These are phyloP conservation scores for Pseudonitzschia delicatissima DNA, from an alignment of 108 stramenopile genomes.

Conservation along the genomic window DNA sequence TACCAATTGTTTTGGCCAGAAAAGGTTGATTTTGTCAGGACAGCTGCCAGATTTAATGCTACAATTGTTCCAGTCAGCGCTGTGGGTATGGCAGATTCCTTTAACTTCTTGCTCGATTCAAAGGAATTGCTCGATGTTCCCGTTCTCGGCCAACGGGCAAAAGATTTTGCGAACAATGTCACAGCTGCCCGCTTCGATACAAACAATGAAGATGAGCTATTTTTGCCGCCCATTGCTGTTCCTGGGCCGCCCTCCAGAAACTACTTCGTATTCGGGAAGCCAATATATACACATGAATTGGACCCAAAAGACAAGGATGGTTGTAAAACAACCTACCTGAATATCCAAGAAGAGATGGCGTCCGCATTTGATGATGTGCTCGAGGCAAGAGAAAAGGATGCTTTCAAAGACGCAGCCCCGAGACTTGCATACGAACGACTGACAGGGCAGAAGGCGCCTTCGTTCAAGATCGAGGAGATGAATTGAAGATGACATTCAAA, in stretches of 20 bases:
- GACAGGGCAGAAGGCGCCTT: slow-evolving; percentile 41
- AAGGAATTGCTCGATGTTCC: slow-evolving; percentile 64
- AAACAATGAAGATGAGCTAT: slow-evolving; percentile 54
- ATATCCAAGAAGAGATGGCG: slow-evolving; percentile 60
- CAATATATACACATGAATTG: slow-evolving; percentile 51
- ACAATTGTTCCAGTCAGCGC: slow-evolving; percentile 90
- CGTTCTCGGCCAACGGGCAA: slow-evolving; percentile 63
- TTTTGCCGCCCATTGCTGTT: slow-evolving; percentile 63
- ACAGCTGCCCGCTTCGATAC: slow-evolving; percentile 64
- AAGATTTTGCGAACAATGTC: slow-evolving; percentile 37
- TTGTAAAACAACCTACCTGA: slow-evolving; percentile 53
- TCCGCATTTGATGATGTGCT: slow-evolving; percentile 74
- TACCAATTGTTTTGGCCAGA: slow-evolving; percentile 93
- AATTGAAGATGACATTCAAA: slow-evolving; percentile 15
- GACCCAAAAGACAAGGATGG: slow-evolving; percentile 63
- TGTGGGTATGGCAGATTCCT: slow-evolving; percentile 86
- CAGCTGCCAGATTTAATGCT: slow-evolving; percentile 89
- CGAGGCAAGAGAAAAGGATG: slow-evolving; percentile 67
- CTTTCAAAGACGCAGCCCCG: slow-evolving; percentile 29
- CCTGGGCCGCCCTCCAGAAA: slow-evolving; percentile 74
- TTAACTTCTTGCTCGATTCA: slow-evolving; percentile 61
- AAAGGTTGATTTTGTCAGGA: slow-evolving; percentile 88
- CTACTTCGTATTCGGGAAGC: slow-evolving; percentile 84
- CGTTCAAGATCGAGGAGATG: slow-evolving; percentile 38
- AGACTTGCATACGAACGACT: slow-evolving; percentile 46